Evolutionary conservation across 148 eudicot genomes (phyloP), one percentile per base, ranked within the genome.

Genomic region (Diospyros lotus): DNA sequence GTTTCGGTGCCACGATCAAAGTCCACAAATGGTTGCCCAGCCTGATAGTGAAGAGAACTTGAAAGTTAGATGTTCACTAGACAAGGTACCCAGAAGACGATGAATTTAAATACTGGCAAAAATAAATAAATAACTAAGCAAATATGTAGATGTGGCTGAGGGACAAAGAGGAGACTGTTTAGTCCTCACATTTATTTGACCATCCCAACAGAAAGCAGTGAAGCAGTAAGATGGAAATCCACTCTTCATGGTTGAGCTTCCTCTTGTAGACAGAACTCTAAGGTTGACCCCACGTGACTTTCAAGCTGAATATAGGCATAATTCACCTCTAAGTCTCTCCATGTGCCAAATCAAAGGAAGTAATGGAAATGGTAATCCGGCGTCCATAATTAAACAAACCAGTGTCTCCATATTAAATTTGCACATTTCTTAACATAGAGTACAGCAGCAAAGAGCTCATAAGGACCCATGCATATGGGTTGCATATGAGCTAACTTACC

Each of bases 241-340:
- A 28, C 58, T 73, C 66, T 62, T 73, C 68, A 73, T 63, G 68
- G 68, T 61, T 58, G 67, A 52, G 67, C 68, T 50, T 45, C 66
- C 13, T 51, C 44, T 50, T 17, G 46, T 73, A 50, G 56, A 40
- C 59, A 45, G 55, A 38, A 15, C 50, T 74, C 59, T 39, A 28
- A 54, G 60, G 70, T 64, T 64, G 77, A 74, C 28, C 77, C 76
- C 11, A 41, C 42, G 69, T 74, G 59, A 64, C 52, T 38, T 5
- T 58, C 52, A 9, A 71, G 74, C 5, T 71, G 52, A 71, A 71
- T 39, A 71, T 8, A 13, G 56, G 18, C 40, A 56, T 6, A 10
- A 45, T 39, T 10, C 44, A 72, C 15, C 66, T 45, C 55, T 72
- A 38, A 44, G 11, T 60, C 6, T 72, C 52, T 48, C 39, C 14